Conservation (phyloP, 371 early-diverging fungal species). For the Mortierella sp. region DNA sequence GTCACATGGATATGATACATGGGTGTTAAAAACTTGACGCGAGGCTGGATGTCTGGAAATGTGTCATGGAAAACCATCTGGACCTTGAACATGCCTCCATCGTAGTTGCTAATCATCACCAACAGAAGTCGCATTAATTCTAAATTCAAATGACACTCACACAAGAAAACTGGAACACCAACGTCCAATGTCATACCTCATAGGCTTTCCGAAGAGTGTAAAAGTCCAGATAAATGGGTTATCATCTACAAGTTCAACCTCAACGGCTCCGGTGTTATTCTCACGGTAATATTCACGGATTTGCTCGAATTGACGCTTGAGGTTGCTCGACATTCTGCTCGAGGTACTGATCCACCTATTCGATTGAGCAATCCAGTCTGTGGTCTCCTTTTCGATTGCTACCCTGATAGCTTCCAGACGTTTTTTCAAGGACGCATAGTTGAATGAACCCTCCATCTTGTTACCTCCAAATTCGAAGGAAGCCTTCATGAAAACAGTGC, state of each 20-base stretch:
- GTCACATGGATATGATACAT: constrained; percentile 70
- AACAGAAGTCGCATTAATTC: background rate
- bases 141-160: background rate
- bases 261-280: constrained; percentile 57
- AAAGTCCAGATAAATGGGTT: constrained; percentile 71
- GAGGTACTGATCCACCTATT: constrained; percentile 57
- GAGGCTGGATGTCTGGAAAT: constrained; percentile 65
- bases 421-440: constrained; percentile 57
- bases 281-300: constrained; percentile 59
- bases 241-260: constrained; percentile 63
- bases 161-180: background rate
- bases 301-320: constrained; percentile 65
- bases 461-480: constrained; percentile 64
- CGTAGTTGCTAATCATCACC: constrained; percentile 53
- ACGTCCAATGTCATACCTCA: constrained; percentile 33
- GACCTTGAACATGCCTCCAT: constrained; percentile 67
- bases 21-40: constrained; percentile 64
- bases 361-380: constrained; percentile 60
- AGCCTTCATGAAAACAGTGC: constrained; percentile 52
- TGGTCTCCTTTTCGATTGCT: constrained; percentile 58
- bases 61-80: constrained; percentile 64
- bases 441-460: constrained; percentile 64
- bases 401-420: constrained; percentile 59
- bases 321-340: constrained; percentile 61
- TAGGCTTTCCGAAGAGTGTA: constrained; percentile 61